Base-by-base conservation (phyloP, 352 stramenopile genomes). In the Phytopythium kandeliae region DNA sequence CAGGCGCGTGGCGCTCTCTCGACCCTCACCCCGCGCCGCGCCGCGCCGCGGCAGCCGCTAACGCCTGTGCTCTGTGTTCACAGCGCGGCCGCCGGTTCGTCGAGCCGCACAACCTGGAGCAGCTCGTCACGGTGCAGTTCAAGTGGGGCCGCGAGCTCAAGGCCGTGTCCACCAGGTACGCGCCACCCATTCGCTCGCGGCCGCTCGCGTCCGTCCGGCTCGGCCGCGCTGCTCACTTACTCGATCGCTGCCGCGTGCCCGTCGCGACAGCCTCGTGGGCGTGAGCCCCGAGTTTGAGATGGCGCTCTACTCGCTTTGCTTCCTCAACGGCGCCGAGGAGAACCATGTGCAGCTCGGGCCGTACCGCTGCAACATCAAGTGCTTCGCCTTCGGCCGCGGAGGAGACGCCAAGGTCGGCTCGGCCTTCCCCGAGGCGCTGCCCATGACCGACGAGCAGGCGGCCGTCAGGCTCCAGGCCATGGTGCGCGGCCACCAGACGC, bases 281-380 rank as follows among this genome's bases (percentile, higher is more conserved):
- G 89, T 97, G 17, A 97, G 83, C 36, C 94, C 94, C 4, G 95
- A 98, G 64, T 98, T 98, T 44, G 95, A 98, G 67, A 83, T 98
- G 62, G 93, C 95, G 21, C 63, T 98, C n/a, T 98, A 98, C 71
- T 98, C 92, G 2, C 84, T 98, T 63, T 97, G 89, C 55, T 98
- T 97, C 64, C 58, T 98, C 22, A 89, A 96, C 37, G 91, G 86
- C 48, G 65, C 85, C 46, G 78, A 97, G 30, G 76, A 92, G 28
- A 90, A 97, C 50, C 65, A 88, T 50, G 87, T 96, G 43, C 74
- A 95, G 38, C 65, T 87, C 3, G 88, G 88, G 2, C 78, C 80
- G 8, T 96, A 96, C 65, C 64, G 87, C 51, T 76, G 74, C 62
- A 95, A 95, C 63, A 85, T 96, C 67, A 97, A 96, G 65, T 96